phyloP scores from a whole-genome alignment of 75 land plant species.

The Adiantum capillusveneris region DNA sequence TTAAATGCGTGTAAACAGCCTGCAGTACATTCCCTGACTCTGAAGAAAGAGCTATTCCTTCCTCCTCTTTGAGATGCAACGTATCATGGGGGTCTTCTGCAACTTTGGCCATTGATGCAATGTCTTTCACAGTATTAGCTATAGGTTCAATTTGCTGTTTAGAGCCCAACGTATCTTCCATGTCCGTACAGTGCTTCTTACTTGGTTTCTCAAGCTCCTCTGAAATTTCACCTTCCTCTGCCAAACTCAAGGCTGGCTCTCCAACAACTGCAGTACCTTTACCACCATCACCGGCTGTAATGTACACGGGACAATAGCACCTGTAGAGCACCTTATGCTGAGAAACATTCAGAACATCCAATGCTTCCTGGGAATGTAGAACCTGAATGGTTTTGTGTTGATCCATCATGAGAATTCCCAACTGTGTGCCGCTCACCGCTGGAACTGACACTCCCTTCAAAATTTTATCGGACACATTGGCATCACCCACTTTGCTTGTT shows the following conservation, averaged over 20 bases:
- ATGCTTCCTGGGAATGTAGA: neutral
- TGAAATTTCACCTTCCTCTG: neutral
- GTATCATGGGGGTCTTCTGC: too few species aligned
- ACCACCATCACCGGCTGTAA: neutral
- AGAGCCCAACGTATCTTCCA: neutral
- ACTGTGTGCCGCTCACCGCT: neutral
- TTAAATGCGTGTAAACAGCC: too few species aligned
- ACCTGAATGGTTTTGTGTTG: constrained; percentile 3
- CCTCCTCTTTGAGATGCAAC: too few species aligned
- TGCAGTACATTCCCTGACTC: too few species aligned
- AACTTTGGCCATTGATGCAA: too few species aligned
- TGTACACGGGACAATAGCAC: neutral
- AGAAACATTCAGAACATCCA: neutral
- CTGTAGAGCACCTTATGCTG: neutral
- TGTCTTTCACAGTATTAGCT: neutral
- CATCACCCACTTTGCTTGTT: too few species aligned
- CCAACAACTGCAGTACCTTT: neutral
- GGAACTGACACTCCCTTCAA: neutral
- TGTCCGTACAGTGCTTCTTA: neutral
- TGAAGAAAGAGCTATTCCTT: too few species aligned
- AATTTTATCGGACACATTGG: neutral
- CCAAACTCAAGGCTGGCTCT: neutral
- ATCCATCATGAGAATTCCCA: neutral
- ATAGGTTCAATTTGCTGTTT: neutral
- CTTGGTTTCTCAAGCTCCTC: neutral